Percentiles rank a stretch among this genome's conserved stretches.
Conservation (phyloP, 2,329 filamentous ascomycete genomes). For the Arthroderma uncinatum region DNA sequence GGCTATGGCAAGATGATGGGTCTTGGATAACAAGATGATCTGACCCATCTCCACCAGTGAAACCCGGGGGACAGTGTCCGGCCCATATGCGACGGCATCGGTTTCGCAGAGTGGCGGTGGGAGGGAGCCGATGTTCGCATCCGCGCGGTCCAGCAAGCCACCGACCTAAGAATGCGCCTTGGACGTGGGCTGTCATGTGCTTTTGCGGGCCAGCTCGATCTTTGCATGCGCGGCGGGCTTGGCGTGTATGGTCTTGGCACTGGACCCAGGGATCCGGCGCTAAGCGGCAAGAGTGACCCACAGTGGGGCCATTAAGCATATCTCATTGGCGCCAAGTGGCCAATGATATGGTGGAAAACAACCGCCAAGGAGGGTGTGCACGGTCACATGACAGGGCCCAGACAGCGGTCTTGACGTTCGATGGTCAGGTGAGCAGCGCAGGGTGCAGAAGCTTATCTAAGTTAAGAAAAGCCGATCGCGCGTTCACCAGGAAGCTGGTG, state of each 20-base stretch:
- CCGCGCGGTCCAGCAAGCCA: too few relatives aligned
- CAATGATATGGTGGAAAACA: not conserved
- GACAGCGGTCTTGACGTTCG: not conserved
- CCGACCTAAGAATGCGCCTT: too few relatives aligned
- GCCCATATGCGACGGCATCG: too few relatives aligned
- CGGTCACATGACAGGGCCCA: not conserved
- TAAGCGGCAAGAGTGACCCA: conserved; percentile 1
- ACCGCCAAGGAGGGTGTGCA: not conserved
- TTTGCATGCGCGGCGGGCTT: not conserved
- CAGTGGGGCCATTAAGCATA: not conserved
- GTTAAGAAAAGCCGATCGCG: not conserved
- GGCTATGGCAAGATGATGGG: too few relatives aligned
- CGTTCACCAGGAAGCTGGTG: not conserved
- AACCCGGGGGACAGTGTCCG: not conserved
- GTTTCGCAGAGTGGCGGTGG: not conserved
- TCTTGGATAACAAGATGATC: too few relatives aligned
- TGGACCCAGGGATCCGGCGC: not conserved
- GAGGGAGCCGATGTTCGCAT: too few relatives aligned
- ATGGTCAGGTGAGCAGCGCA: not conserved
- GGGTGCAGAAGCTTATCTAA: not conserved
- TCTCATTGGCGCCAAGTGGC: not conserved
- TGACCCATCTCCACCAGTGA: not conserved
- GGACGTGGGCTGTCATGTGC: too few relatives aligned
- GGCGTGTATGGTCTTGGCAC: not conserved
- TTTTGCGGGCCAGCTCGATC: not conserved